phyloP scores from a whole-genome alignment of 2,329 filamentous ascomycete genomes.

The Hysterium pulicare region DNA sequence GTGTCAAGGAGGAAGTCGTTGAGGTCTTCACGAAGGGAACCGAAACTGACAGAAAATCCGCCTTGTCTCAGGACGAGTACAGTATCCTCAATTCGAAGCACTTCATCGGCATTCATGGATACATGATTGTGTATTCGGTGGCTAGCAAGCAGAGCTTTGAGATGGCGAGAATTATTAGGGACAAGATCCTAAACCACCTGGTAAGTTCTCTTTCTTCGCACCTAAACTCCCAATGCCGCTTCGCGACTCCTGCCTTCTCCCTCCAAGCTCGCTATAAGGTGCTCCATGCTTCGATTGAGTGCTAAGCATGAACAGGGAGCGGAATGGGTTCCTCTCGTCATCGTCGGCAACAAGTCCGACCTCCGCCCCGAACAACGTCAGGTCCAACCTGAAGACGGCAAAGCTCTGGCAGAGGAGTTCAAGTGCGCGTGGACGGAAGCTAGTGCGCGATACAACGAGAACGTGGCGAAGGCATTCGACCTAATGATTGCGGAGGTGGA shows the following conservation, averaged over 20 bases:
- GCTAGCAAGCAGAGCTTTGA: constrained; percentile 91
- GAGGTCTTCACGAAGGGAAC: background rate
- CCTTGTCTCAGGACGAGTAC: constrained; percentile 76
- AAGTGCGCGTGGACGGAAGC: constrained; percentile 94
- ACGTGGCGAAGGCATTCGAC: constrained; percentile 90
- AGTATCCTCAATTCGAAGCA: constrained; percentile 98
- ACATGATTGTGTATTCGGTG: constrained; percentile 98
- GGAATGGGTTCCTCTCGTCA: constrained; percentile 86
- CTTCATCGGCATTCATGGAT: constrained; percentile 98
- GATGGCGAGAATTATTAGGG: constrained; percentile 92
- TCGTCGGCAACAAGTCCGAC: constrained; percentile 97
- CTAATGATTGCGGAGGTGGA: constrained; percentile 93
- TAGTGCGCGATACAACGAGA: constrained; percentile 89
- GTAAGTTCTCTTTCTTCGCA: constrained; percentile 51
- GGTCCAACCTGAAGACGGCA: constrained; percentile 80
- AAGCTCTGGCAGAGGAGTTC: constrained; percentile 79
- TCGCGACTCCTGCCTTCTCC: no score
- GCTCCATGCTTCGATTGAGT: background rate
- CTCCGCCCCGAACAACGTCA: constrained; percentile 89
- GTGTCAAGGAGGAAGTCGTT: no score
- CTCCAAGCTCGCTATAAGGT: background rate
- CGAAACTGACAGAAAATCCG: background rate
- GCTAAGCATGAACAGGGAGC: constrained; percentile 64
- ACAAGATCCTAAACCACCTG: constrained; percentile 95
- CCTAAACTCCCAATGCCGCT: background rate